Evolutionary conservation across 768 basidiomycete species (phyloP).

Genomic region (Agaricus blazei): DNA sequence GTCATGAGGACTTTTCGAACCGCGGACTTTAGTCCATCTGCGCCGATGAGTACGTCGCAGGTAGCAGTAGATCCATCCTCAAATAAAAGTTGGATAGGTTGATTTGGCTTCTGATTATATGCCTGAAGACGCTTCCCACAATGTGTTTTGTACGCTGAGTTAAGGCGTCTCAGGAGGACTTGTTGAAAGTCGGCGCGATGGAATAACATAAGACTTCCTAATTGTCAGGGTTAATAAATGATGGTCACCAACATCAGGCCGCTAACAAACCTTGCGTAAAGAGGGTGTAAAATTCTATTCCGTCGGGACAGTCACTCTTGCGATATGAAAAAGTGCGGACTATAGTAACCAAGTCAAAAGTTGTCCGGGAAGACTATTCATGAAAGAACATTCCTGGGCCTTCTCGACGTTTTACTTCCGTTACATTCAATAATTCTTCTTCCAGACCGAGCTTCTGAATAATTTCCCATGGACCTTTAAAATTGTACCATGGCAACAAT

Average conservation of each 20-base stretch:
- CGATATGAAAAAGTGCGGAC: constrained; percentile 51
- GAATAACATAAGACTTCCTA: constrained; percentile 48
- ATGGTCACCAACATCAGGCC: background rate
- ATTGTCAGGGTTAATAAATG: constrained; percentile 10
- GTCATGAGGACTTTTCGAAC: constrained; percentile 36
- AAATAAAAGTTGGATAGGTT: constrained; percentile 47
- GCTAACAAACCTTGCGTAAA: constrained; percentile 47
- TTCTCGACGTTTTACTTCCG: constrained; percentile 31
- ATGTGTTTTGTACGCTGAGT: constrained; percentile 38
- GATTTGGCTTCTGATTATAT: constrained; percentile 40
- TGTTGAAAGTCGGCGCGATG: constrained; percentile 68
- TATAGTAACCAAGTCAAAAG: constrained; percentile 17
- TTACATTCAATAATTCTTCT: constrained; percentile 34
- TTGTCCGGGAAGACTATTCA: background rate
- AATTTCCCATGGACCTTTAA: constrained; percentile 43
- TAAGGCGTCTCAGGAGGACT: constrained; percentile 46
- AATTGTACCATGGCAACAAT: constrained; percentile 6
- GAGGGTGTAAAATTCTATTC: constrained; percentile 48
- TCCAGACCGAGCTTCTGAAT: constrained; percentile 42
- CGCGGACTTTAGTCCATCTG: constrained; percentile 62
- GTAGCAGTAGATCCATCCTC: constrained; percentile 53
- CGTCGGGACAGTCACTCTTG: constrained; percentile 55
- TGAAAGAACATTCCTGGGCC: constrained; percentile 30
- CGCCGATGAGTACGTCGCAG: constrained; percentile 66
- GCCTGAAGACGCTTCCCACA: constrained; percentile 56